A percentile compares a stretch with the other conserved stretches of the same genome.
phyloP scores from a whole-genome alignment of 805 yeast genomes.

The Wickerhamiella qilinensis region DNA sequence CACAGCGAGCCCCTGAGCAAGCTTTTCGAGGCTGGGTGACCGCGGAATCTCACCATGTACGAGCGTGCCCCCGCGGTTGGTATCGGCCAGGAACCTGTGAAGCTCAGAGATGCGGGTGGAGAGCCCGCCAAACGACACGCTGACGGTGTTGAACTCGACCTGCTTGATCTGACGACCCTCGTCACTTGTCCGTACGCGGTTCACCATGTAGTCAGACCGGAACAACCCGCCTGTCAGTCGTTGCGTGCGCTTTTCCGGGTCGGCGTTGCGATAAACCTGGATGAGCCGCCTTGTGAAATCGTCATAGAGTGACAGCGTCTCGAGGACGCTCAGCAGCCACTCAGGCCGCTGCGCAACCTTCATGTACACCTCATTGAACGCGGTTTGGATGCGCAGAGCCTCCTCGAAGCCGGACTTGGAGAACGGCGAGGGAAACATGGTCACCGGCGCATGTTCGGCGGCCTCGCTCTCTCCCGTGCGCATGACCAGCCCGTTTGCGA shows the following conservation, averaged over 20 bases:
- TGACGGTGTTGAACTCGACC: slow-evolving; percentile 90
- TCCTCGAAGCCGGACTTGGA: slow-evolving; percentile 49
- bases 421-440: slow-evolving; percentile 81
- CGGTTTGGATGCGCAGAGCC: slow-evolving; percentile 49
- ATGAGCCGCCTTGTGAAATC: slow-evolving; percentile 74
- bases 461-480: slow-evolving; percentile 43
- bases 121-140: slow-evolving; percentile 89
- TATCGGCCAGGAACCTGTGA: slow-evolving; percentile 39
- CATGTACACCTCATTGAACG: slow-evolving; percentile 62
- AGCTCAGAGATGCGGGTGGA: slow-evolving; percentile 63
- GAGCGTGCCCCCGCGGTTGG: slow-evolving; percentile 26
- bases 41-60: slow-evolving; percentile 36
- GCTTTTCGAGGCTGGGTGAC: slow-evolving; percentile 43
- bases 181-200: slow-evolving; percentile 22
- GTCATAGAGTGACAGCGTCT: slow-evolving; percentile 34
- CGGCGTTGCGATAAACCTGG: slow-evolving; percentile 30
- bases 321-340: slow-evolving; percentile 48
- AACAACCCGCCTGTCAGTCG: slow-evolving; percentile 66
- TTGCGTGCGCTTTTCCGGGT: slow-evolving; percentile 26
- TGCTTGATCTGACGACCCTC: slow-evolving; percentile 50
- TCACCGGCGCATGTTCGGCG: slow-evolving; percentile 63
- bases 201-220: slow-evolving; percentile 77
- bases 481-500: slow-evolving; percentile 70
- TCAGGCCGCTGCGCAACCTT: slow-evolving; percentile 38
- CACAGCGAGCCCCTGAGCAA: slow-evolving; percentile 54